Conservation (phyloP, 208 protist genomes). For the Leishmania mexicana region DNA sequence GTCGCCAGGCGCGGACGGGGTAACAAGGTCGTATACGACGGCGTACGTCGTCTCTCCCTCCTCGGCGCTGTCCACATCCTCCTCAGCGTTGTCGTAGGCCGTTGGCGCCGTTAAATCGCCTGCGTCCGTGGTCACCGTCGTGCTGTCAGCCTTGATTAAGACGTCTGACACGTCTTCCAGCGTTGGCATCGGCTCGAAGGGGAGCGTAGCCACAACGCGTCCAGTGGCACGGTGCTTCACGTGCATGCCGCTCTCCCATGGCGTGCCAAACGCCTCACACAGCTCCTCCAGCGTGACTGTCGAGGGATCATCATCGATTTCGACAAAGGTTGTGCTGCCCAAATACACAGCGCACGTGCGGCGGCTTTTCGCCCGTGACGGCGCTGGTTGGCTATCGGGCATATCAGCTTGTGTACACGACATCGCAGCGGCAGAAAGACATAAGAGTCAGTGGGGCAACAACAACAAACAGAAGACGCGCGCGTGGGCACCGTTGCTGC, state of each 20-base stretch:
- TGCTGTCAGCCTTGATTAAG: not conserved
- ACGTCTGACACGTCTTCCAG: constrained; percentile 10
- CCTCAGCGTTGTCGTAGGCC: constrained; percentile 1
- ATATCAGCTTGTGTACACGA: constrained; percentile 3
- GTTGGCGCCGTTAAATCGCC: constrained; percentile 2
- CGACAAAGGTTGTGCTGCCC: constrained; percentile 63
- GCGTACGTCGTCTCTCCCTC: constrained; percentile 2
- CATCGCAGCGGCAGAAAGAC: not conserved
- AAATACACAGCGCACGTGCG: constrained; percentile 55
- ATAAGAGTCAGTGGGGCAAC: not conserved
- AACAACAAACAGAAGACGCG: not conserved
- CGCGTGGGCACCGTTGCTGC: not conserved
- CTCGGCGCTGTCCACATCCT: constrained; percentile 3
- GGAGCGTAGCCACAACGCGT: constrained; percentile 71
- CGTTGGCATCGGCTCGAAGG: constrained; percentile 61
- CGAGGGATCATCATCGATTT: constrained; percentile 57
- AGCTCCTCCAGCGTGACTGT: constrained; percentile 73
- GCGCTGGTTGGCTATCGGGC: not conserved
- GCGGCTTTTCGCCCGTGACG: not conserved
- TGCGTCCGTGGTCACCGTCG: not conserved
- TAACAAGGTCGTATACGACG: constrained; percentile 36
- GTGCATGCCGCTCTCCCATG: constrained; percentile 49
- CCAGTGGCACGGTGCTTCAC: constrained; percentile 50
- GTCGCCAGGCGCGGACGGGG: constrained; percentile 9
- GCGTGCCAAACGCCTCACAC: constrained; percentile 63